Base-by-base conservation (phyloP, 306 rosid species). In the Hippophae gyantsensis region DNA sequence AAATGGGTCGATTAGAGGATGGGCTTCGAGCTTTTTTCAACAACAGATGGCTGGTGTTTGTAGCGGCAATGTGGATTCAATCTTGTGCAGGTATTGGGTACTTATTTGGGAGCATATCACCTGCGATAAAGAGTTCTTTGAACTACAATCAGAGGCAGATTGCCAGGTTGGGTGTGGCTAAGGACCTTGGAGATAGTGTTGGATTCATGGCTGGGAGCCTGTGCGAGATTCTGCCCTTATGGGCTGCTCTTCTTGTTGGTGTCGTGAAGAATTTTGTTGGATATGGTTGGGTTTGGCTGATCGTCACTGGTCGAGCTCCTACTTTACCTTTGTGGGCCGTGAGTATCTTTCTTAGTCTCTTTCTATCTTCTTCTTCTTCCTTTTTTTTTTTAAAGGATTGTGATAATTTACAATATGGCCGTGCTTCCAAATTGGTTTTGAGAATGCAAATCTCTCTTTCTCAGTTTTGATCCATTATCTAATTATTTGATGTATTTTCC, bases 51-150 rank as follows among this genome's bases (percentile, higher is more conserved):
- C 76, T 92, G 14, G 98, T 92, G 4, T 92, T 92, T 46, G 98
- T 87, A 14, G 85, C 84, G 6, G 89, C 98, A 81, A 92, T 87
- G 88, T 92, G 98, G 96, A 44, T 92, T 57, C 98, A 92, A 10
- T 92, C 96, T n/a, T 82, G 90, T 69, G 99, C 99, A 0, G 99
- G 99, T 5, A 61, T 84, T 10, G 96, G 96, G 1, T 92, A 92
- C 76, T 45, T 92, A 55, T 92, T 85, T 13, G 99, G 99, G 7
- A 88, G 96, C 74, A 74, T 87, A 14, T 92, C 99, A 4, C 95
- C 96, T 2, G 79, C 80, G 7, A 86, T 92, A 5, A 92, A 92
- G 68, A 77, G 76, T 43, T 78, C 82, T 18, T 64, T 92, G 38
- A 62, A 66, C 43, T 92, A 92, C 40, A 88, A 85, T 42, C 99